Base-by-base conservation (phyloP, 495 filamentous ascomycete genomes). In the Penicillium alfredii region DNA sequence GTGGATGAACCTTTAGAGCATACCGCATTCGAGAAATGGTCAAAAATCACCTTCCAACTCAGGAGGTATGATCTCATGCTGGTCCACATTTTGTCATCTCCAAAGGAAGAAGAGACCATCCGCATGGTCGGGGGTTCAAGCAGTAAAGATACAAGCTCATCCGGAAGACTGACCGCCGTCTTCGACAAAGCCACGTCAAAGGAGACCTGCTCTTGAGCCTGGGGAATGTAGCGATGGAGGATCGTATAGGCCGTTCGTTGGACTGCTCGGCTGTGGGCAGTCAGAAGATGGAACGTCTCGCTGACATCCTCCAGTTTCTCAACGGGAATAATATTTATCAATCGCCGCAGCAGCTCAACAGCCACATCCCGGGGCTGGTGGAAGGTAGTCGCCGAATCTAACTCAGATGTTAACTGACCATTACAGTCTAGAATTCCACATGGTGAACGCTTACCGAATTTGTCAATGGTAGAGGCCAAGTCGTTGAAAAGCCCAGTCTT, bases 11-110 rank as follows among this genome's bases (percentile, higher is more conserved):
- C 2, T 11, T 6, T 7, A 34, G 19, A 34, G 54, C 73, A 48
- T 73, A 78, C 76, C 4, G 88, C 78, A 27, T 81, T 78, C 31
- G 72, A 65, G 54, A 92, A 92, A 40, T 88, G 83, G 48, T 92
- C 88, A 52, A 94, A 96, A 3, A 94, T 76, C 9, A 97, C 64
- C 38, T 86, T 76, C 92, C 92, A 97, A 25, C 88, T 84, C 17
- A 94, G 64, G n/a, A 97, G 71, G 54, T 95, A 99, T 4, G 80
- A 78, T 30, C 84, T 71, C 47, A 73, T 33, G 42, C 63, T 35
- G 4, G 61, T 56, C 68, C 64, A 70, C 26, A 53, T 55, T 30
- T 58, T 62, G 18, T 64, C 61, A 33, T 68, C 59, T 11, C 54
- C 58, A 16, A 51, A 56, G 0, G 53, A 43, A 13, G 60, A 33